A percentile compares a stretch with the other conserved stretches of the same genome.
Evolutionary conservation across 495 filamentous ascomycete genomes (phyloP).

Genomic region (Xanthoparmelia taractica): DNA sequence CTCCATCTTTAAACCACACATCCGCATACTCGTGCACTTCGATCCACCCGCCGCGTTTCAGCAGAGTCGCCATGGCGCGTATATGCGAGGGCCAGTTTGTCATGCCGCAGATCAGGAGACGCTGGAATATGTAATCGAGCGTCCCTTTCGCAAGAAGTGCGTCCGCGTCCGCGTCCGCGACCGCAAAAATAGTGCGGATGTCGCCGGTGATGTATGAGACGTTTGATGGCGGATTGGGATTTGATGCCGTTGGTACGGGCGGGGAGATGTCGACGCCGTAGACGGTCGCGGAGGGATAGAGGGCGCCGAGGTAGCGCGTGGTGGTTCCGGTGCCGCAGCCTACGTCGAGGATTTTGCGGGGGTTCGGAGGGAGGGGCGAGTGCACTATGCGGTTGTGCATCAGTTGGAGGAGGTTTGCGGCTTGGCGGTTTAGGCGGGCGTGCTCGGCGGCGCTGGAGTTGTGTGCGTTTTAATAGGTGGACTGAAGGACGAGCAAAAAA

Average conservation of each 20-base stretch:
- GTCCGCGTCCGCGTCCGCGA: neutral
- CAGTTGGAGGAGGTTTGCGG: neutral
- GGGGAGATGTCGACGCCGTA: constrained; percentile 2
- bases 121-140: neutral
- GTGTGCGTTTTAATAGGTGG: too few relatives aligned
- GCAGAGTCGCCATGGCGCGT: neutral
- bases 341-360: neutral
- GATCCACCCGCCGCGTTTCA: neutral
- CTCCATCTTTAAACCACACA: neutral
- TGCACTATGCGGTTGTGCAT: neutral
- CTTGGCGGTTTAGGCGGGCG: neutral
- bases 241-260: neutral
- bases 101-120: constrained; percentile 4
- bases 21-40: constrained; percentile 3
- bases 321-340: constrained; percentile 2
- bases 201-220: neutral
- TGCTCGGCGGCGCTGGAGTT: neutral
- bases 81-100: neutral
- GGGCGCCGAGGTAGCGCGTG: neutral
- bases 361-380: neutral
- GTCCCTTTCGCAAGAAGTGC: neutral
- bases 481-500: too few relatives aligned
- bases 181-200: neutral
- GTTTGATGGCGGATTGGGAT: neutral
- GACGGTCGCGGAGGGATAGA: neutral